These are phyloP conservation scores for Acacia concinna DNA, from an alignment of 331 rosid genomes.

Conservation along the genomic window DNA sequence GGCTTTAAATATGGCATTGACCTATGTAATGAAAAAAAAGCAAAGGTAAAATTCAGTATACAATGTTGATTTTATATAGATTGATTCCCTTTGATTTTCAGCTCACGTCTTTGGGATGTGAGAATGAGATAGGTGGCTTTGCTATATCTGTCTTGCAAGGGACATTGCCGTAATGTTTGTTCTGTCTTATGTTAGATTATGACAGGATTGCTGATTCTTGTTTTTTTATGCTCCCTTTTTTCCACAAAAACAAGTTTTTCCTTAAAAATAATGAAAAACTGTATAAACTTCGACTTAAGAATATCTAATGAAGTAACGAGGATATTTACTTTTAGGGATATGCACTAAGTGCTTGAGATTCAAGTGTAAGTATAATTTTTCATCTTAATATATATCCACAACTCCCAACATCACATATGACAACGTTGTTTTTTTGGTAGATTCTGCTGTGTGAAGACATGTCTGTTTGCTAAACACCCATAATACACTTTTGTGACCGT, in stretches of 20 bases:
- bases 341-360: neutral
- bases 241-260: neutral
- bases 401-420: neutral
- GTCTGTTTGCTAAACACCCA: neutral
- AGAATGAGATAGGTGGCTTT: neutral
- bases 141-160: neutral
- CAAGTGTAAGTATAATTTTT: neutral
- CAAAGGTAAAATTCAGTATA: neutral
- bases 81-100: slow-evolving; percentile 15
- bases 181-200: neutral
- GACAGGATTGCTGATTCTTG: neutral
- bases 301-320: slow-evolving; percentile 16
- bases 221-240: neutral
- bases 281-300: neutral
- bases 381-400: neutral
- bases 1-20: slow-evolving; percentile 1
- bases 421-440: neutral
- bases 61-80: neutral
- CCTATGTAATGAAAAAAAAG: neutral
- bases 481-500: neutral
- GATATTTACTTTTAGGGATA: neutral
- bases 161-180: neutral
- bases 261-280: neutral
- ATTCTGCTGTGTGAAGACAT: neutral
- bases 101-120: slow-evolving; percentile 19